Evolutionary conservation across 805 yeast genomes (phyloP).

Genomic region (Ogataea saltuana): DNA sequence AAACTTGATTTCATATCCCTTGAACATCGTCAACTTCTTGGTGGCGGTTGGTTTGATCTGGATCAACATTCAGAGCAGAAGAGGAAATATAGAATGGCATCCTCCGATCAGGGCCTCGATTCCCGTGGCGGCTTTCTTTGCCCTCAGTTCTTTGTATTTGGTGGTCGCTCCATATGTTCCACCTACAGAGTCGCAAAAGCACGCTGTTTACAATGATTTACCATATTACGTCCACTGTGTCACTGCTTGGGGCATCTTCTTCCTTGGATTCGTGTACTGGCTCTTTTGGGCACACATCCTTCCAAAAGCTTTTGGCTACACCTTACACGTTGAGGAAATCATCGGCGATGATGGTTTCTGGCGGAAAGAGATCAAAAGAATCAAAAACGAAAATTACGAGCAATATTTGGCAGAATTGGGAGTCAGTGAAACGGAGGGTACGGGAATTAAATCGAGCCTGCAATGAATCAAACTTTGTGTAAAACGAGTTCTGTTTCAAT

Average conservation of each 20-base stretch:
- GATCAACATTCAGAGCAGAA: constrained; percentile 51
- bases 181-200: constrained; percentile 57
- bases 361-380: constrained; percentile 51
- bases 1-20: constrained; percentile 79
- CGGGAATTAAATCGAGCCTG: neutral
- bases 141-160: constrained; percentile 63
- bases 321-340: constrained; percentile 52
- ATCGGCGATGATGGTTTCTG: constrained; percentile 64
- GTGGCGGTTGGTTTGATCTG: constrained; percentile 64
- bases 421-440: neutral
- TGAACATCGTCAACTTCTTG: constrained; percentile 69
- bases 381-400: neutral
- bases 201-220: constrained; percentile 59
- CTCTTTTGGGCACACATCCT: constrained; percentile 57
- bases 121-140: constrained; percentile 64
- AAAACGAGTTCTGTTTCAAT: too few relatives aligned
- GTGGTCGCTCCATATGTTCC: constrained; percentile 80
- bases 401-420: neutral
- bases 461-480: neutral
- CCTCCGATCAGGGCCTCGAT: constrained; percentile 71
- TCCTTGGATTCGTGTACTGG: constrained; percentile 67
- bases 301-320: constrained; percentile 57
- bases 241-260: constrained; percentile 77
- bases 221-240: constrained; percentile 73
- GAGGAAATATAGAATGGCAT: constrained; percentile 59